phyloP scores from a whole-genome alignment of 2,329 filamentous ascomycete species.

The Cyphellophora attinorum region DNA sequence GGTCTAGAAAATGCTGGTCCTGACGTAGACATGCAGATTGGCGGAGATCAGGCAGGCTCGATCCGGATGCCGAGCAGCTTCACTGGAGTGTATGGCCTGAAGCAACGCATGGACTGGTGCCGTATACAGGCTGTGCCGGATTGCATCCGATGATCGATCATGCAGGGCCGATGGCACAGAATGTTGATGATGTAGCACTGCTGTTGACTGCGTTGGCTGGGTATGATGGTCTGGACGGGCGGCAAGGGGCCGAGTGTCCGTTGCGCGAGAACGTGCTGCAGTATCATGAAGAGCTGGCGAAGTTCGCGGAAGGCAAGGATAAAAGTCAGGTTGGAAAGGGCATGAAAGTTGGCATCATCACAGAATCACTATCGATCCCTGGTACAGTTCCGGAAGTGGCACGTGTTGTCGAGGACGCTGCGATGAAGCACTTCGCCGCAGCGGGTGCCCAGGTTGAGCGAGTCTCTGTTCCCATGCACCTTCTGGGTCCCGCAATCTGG shows the following conservation, averaged over 20 bases:
- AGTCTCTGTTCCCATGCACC: constrained; percentile 38
- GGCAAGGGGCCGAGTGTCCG: constrained; percentile 20
- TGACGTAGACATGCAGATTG: constrained; percentile 35
- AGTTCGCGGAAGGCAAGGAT: background rate
- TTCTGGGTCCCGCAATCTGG: constrained; percentile 36
- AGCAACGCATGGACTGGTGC: constrained; percentile 40
- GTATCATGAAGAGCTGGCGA: constrained; percentile 18
- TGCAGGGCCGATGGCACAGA: constrained; percentile 31
- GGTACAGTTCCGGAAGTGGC: constrained; percentile 31
- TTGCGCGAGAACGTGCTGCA: constrained; percentile 25
- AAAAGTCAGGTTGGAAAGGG: background rate
- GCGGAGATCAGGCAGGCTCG: constrained; percentile 40
- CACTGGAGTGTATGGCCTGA: constrained; percentile 34
- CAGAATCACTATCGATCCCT: constrained; percentile 35
- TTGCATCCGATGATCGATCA: constrained; percentile 42
- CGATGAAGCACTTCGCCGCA: constrained; percentile 24
- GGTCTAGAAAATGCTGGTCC: constrained; percentile 18
- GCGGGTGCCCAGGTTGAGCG: constrained; percentile 35
- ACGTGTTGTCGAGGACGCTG: constrained; percentile 24
- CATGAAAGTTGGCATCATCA: constrained; percentile 31
- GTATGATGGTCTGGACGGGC: constrained; percentile 35
- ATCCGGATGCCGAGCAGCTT: constrained; percentile 36
- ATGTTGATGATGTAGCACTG: constrained; percentile 28
- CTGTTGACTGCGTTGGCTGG: constrained; percentile 35
- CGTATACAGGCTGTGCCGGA: constrained; percentile 37